Evolutionary conservation across 2,329 filamentous ascomycete genomes (phyloP).

Genomic region (Coleophoma crateriformis): DNA sequence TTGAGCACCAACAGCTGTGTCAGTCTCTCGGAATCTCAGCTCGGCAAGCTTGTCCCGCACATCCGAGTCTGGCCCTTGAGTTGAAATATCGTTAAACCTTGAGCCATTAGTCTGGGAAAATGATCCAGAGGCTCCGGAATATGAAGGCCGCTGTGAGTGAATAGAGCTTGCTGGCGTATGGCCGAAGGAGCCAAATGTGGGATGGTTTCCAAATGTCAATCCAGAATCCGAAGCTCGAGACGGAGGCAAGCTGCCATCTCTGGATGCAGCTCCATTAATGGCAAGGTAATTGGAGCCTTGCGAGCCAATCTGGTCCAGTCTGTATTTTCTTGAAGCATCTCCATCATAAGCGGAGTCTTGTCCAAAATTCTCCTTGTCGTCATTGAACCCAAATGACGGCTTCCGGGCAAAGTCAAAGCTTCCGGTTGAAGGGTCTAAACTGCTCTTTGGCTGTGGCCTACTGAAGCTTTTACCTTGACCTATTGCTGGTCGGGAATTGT

Average conservation of each 20-base stretch:
- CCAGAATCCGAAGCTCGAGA: conserved; percentile 47
- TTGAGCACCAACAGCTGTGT: conserved; percentile 14
- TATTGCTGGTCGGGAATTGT: conserved; percentile 37
- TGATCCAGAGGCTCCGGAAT: conserved; percentile 39
- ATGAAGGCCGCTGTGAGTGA: conserved; percentile 39
- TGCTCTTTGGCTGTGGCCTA: conserved; percentile 30
- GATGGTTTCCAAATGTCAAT: conserved; percentile 15
- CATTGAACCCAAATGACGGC: conserved; percentile 18
- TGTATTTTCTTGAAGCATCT: conserved; percentile 15
- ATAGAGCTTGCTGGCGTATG: conserved; percentile 39
- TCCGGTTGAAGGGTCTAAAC: conserved; percentile 40
- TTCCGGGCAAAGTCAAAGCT: conserved; percentile 31
- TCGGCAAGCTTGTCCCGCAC: conserved; percentile 21
- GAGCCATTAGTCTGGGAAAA: conserved; percentile 39
- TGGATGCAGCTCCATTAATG: conserved; percentile 38
- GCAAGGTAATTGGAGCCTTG: conserved; percentile 41
- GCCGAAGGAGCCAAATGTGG: conserved; percentile 21
- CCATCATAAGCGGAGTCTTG: conserved; percentile 18
- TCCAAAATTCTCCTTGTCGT: conserved; percentile 24
- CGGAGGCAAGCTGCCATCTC: conserved; percentile 49
- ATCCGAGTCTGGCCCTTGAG: conserved; percentile 17
- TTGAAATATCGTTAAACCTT: conserved; percentile 15
- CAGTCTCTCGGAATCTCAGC: conserved; percentile 18
- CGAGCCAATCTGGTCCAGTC: conserved; percentile 25
- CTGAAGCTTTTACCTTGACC: conserved; percentile 31